A percentile compares a stretch with the other conserved stretches of the same genome.
Evolutionary conservation across 2,329 filamentous ascomycete species (phyloP).

Genomic region (Fusarium graminum): DNA sequence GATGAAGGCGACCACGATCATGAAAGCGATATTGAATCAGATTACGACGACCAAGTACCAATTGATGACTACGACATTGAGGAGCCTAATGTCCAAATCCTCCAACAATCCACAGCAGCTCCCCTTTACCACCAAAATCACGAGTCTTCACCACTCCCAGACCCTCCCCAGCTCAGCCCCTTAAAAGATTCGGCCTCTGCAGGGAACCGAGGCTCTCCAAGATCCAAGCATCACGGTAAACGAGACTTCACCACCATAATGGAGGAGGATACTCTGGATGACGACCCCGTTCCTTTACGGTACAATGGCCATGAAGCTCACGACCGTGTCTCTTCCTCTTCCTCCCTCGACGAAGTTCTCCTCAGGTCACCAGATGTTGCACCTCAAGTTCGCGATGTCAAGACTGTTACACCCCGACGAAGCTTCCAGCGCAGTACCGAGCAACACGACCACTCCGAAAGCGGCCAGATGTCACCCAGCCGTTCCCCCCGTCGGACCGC

Average conservation of each 20-base stretch:
- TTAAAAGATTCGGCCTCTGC: conserved; percentile 65
- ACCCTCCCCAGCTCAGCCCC: conserved; percentile 63
- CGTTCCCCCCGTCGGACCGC: conserved; percentile 41
- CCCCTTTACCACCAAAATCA: conserved; percentile 46
- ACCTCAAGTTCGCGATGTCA: conserved; percentile 26
- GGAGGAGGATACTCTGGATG: conserved; percentile 63
- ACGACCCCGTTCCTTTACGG: conserved; percentile 23
- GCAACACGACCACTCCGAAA: conserved; percentile 24
- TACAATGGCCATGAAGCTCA: conserved; percentile 22
- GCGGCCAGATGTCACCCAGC: conserved; percentile 27
- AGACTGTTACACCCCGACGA: conserved; percentile 35
- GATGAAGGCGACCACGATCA: conserved; percentile 44
- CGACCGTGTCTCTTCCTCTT: conserved; percentile 48
- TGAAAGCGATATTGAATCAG: conserved; percentile 56
- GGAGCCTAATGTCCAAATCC: conserved; percentile 61
- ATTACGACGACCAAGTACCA: conserved; percentile 61
- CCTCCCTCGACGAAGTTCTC: conserved; percentile 54
- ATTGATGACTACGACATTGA: conserved; percentile 59
- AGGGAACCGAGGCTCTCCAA: conserved; percentile 60
- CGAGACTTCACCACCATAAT: conserved; percentile 61
- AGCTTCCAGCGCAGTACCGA: conserved; percentile 34
- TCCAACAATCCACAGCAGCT: conserved; percentile 58
- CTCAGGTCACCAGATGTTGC: conserved; percentile 46
- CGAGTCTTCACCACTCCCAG: conserved; percentile 61
- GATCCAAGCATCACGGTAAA: conserved; percentile 49